Evolutionary conservation across 495 filamentous ascomycete genomes (phyloP).

Genomic region (Neurospora tetraspora): DNA sequence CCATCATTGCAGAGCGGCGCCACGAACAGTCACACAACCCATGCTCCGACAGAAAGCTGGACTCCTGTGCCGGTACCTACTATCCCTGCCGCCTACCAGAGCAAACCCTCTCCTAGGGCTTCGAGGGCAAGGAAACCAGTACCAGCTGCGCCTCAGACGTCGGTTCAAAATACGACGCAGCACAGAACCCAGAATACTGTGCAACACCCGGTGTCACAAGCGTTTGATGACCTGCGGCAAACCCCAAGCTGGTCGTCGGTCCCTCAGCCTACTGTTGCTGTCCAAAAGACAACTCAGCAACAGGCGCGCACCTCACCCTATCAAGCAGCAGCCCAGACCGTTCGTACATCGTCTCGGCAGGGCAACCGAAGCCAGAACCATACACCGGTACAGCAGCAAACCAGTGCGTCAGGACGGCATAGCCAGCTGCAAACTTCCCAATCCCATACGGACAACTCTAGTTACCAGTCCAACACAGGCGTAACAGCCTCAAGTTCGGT

Average conservation of each 20-base stretch:
- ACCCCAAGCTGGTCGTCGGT: slow-evolving; percentile 10
- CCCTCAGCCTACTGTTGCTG: slow-evolving; percentile 4
- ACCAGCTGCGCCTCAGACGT: background rate
- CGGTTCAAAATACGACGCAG: background rate
- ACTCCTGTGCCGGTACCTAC: slow-evolving; percentile 6
- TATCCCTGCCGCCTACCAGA: background rate
- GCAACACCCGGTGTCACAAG: slow-evolving; percentile 1
- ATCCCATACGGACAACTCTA: slow-evolving; percentile 1
- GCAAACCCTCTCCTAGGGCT: slow-evolving; percentile 12
- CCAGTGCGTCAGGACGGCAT: slow-evolving; percentile 1
- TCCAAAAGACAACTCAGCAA: slow-evolving; percentile 1
- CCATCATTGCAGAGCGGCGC: background rate
- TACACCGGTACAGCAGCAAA: slow-evolving; percentile 12
- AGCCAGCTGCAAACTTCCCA: slow-evolving; percentile 5
- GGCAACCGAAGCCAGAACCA: slow-evolving; percentile 9
- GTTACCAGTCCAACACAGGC: slow-evolving; percentile 1
- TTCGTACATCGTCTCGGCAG: slow-evolving; percentile 16
- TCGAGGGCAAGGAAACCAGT: slow-evolving; percentile 7
- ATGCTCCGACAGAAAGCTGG: slow-evolving; percentile 6
- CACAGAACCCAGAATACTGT: background rate
- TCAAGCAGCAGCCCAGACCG: slow-evolving; percentile 10
- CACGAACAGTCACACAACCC: background rate
- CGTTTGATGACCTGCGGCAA: slow-evolving; percentile 16
- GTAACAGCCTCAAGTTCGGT: slow-evolving; percentile 7
- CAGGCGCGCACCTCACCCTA: slow-evolving; percentile 9